Evolutionary conservation across 257 asterid genomes (phyloP).

Genomic region (Gentiana macrophylla): DNA sequence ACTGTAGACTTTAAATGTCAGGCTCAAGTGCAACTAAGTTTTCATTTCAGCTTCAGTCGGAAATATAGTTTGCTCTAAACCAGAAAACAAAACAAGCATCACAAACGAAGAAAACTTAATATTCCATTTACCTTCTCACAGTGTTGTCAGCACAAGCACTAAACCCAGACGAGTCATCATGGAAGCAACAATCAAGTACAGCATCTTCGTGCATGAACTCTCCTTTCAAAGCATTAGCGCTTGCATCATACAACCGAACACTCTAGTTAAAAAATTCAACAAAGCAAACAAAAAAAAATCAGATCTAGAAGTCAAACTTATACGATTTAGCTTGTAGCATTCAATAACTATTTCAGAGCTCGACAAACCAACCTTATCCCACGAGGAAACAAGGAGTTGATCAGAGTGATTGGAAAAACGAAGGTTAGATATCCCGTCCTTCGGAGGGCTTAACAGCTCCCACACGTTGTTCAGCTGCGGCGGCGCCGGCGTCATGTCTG

Average conservation of each 20-base stretch:
- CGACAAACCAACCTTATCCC: constrained; percentile 56
- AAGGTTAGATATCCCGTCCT: constrained; percentile 71
- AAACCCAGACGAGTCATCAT: constrained; percentile 85
- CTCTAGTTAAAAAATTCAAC: constrained; percentile 21
- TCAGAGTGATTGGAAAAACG: constrained; percentile 83
- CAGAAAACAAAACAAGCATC: not conserved
- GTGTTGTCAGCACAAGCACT: constrained; percentile 72
- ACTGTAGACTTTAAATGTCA: too few relatives aligned
- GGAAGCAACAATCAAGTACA: constrained; percentile 88
- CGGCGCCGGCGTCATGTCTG: constrained; percentile 44
- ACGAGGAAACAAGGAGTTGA: constrained; percentile 73
- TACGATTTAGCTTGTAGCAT: not conserved
- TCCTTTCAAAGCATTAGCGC: constrained; percentile 67
- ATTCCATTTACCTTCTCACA: constrained; percentile 52
- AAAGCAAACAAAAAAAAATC: not conserved
- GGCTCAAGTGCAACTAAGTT: too few relatives aligned
- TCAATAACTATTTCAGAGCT: constrained; percentile 1
- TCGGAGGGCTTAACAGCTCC: constrained; percentile 55
- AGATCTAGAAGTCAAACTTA: constrained; percentile 1
- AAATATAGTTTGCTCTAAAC: not conserved
- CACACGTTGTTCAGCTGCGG: constrained; percentile 37
- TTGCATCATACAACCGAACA: constrained; percentile 83
- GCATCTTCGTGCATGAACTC: constrained; percentile 82
- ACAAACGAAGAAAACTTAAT: not conserved
- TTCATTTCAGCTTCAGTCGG: too few relatives aligned